These are phyloP conservation scores for Globisporangium rhizosaccharum DNA, from an alignment of 352 stramenopile genomes.

Conservation along the genomic window DNA sequence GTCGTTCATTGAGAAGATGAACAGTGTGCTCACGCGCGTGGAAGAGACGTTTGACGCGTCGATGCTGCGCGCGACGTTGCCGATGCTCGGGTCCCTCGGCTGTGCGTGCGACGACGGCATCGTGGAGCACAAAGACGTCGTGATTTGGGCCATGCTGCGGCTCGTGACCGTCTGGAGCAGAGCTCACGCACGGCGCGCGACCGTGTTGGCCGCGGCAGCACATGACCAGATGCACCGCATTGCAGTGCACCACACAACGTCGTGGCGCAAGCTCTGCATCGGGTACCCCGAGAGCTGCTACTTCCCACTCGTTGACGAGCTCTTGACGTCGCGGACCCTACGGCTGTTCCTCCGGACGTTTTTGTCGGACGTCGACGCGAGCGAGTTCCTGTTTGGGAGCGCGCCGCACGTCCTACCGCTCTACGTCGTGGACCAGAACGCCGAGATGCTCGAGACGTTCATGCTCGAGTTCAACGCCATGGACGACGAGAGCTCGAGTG, in stretches of 20 bases:
- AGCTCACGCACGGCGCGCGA: slow-evolving; percentile 21
- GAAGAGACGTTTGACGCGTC: slow-evolving; percentile 25
- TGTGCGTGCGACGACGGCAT: slow-evolving; percentile 28
- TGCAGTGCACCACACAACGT: slow-evolving; percentile 29
- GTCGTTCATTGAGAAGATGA: slow-evolving; percentile 30
- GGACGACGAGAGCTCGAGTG: slow-evolving; percentile 16
- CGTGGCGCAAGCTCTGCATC: slow-evolving; percentile 49
- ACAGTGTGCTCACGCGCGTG: slow-evolving; percentile 22
- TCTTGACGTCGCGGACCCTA: slow-evolving; percentile 34
- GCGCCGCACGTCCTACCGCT: slow-evolving; percentile 52
- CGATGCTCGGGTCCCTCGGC: slow-evolving; percentile 31
- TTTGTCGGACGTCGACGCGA: slow-evolving; percentile 36
- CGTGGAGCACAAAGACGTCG: slow-evolving; percentile 30
- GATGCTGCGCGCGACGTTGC: slow-evolving; percentile 21
- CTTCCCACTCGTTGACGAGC: slow-evolving; percentile 46
- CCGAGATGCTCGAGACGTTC: slow-evolving; percentile 42
- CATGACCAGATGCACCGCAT: slow-evolving; percentile 53
- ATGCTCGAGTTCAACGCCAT: slow-evolving; percentile 27
- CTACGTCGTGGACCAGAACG: slow-evolving; percentile 57
- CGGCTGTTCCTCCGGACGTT: slow-evolving; percentile 54
- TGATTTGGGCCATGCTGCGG: slow-evolving; percentile 46
- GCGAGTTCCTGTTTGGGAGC: slow-evolving; percentile 38
- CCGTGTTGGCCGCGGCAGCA: slow-evolving; percentile 20
- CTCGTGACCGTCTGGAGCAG: slow-evolving; percentile 50
- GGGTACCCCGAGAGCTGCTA: slow-evolving; percentile 55